Evolutionary conservation across 2,329 filamentous ascomycete species (phyloP).

Genomic region (Arthrobotrys musiformis): DNA sequence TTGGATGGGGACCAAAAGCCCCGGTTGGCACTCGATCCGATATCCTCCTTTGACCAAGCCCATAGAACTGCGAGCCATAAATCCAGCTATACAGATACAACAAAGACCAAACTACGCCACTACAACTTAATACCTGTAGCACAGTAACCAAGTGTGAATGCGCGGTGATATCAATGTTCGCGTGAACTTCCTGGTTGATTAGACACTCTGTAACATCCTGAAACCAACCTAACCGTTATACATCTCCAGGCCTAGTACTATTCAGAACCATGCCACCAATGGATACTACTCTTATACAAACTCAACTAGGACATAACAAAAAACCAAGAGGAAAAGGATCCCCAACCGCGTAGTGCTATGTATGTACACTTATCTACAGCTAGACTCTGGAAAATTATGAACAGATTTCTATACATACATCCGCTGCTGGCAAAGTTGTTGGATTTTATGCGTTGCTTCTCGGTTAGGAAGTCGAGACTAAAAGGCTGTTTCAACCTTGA

Average conservation of each 20-base stretch:
- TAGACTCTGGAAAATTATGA: too few relatives aligned
- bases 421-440: neutral
- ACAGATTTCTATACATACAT: too few relatives aligned
- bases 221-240: constrained; percentile 1
- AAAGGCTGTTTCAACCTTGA: neutral
- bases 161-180: neutral
- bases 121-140: neutral
- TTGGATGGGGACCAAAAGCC: too few relatives aligned
- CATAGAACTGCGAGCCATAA: too few relatives aligned
- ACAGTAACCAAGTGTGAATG: neutral
- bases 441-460: constrained; percentile 14
- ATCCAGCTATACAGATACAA: too few relatives aligned
- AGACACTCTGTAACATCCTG: constrained; percentile 11
- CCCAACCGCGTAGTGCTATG: too few relatives aligned
- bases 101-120: neutral
- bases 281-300: too few relatives aligned
- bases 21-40: too few relatives aligned
- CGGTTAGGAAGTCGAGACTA: neutral
- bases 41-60: too few relatives aligned
- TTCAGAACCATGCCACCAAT: neutral
- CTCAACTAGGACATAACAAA: too few relatives aligned
- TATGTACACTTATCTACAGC: too few relatives aligned
- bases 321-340: too few relatives aligned
- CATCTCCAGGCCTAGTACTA: neutral
- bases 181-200: neutral